Conservation (phyloP, 73 alveolate genomes). For the Paramecium biaurelia region DNA sequence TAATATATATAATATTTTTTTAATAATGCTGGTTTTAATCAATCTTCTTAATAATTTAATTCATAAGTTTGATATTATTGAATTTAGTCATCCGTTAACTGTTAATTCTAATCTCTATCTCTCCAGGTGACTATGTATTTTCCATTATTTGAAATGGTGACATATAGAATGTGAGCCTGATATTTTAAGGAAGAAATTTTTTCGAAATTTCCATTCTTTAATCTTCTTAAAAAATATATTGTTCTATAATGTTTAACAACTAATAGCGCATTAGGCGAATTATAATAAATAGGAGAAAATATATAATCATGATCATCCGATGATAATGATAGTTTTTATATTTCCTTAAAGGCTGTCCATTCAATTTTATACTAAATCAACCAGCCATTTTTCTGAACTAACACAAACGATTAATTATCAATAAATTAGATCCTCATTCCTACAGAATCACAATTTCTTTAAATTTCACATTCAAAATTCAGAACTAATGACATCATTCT, state of each 20-base stretch:
- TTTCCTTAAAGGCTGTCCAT: neutral
- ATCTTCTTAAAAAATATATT: neutral
- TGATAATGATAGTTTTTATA: neutral
- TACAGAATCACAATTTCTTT: neutral
- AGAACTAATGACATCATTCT: neutral
- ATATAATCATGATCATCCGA: neutral
- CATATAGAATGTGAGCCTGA: neutral
- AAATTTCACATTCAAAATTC: neutral
- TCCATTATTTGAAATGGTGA: neutral
- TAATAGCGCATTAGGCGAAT: neutral
- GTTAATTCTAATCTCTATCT: too few relatives aligned
- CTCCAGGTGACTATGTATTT: neutral
- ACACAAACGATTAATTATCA: neutral
- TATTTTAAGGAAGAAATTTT: neutral
- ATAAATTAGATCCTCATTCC: neutral
- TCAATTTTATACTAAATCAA: neutral
- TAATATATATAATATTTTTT: too few relatives aligned
- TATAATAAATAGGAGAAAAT: neutral
- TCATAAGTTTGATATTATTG: too few relatives aligned
- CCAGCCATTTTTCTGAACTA: neutral
- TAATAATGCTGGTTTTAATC: too few relatives aligned
- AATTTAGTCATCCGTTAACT: too few relatives aligned
- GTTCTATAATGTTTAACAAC: neutral
- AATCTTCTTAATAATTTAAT: too few relatives aligned
- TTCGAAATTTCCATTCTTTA: neutral